Percentiles rank a stretch among this genome's conserved stretches.
phyloP scores from a whole-genome alignment of 805 yeast species.

The Sugiyamaella marilandica region DNA sequence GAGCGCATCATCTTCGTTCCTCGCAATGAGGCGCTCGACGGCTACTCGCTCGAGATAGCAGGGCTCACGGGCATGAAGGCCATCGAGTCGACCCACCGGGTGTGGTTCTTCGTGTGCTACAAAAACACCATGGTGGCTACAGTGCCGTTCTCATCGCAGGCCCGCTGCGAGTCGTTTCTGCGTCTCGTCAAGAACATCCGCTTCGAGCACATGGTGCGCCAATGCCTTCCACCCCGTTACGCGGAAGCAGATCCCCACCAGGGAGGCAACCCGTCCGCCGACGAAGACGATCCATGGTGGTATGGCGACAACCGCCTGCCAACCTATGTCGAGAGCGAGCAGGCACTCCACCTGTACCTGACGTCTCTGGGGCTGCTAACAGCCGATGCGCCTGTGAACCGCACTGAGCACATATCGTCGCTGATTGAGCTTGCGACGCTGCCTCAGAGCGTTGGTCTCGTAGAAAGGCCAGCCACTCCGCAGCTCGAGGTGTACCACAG shows the following conservation, averaged over 20 bases:
- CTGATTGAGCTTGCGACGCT: slow-evolving; percentile 10
- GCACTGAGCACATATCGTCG: slow-evolving; percentile 9
- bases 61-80: slow-evolving; percentile 20
- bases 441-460: neutral
- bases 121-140: slow-evolving; percentile 21
- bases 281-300: slow-evolving; percentile 16
- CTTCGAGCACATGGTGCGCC: slow-evolving; percentile 31
- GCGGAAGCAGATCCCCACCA: neutral
- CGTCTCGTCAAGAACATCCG: slow-evolving; percentile 29
- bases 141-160: slow-evolving; percentile 26
- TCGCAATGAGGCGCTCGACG: slow-evolving; percentile 7
- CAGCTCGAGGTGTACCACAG: slow-evolving; percentile 9
- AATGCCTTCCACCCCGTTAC: slow-evolving; percentile 30
- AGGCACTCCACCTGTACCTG: slow-evolving; percentile 20
- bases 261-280: neutral
- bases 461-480: neutral
- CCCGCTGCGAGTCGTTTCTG: slow-evolving; percentile 25
- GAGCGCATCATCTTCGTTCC: slow-evolving; percentile 27
- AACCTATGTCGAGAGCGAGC: slow-evolving; percentile 21
- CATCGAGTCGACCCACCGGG: slow-evolving; percentile 11
- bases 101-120: slow-evolving; percentile 22
- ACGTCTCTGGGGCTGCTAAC: slow-evolving; percentile 6
- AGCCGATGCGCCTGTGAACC: slow-evolving; percentile 2
- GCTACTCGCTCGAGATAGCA: slow-evolving; percentile 19
- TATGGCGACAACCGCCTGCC: slow-evolving; percentile 23